A percentile compares a stretch with the other conserved stretches of the same genome.
Evolutionary conservation across 164 flowering plant genomes (phyloP).

Genomic region (Cinnamomum micranthum): DNA sequence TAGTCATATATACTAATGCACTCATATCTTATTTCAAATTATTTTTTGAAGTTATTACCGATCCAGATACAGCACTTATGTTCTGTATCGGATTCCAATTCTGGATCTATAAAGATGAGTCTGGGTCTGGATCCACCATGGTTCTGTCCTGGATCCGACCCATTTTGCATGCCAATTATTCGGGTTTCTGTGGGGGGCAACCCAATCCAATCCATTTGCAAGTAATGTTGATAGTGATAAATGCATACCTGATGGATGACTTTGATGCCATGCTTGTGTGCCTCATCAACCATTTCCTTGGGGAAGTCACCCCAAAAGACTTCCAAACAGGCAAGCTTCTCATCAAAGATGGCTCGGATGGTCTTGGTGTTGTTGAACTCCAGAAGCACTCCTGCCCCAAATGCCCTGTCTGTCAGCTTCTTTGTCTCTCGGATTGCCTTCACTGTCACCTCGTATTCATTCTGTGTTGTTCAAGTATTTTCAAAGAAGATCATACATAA

Average conservation of each 20-base stretch:
- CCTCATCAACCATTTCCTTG: conserved; percentile 36
- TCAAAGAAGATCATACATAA: not conserved
- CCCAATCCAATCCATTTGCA: no score
- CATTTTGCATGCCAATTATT: no score
- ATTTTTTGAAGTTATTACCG: no score
- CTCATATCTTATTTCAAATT: no score
- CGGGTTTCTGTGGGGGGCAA: no score
- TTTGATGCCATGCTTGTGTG: conserved; percentile 31
- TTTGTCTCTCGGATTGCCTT: conserved; percentile 22
- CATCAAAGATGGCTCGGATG: conserved; percentile 26
- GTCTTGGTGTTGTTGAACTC: conserved; percentile 21
- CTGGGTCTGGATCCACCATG: no score
- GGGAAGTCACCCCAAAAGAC: conserved; percentile 33
- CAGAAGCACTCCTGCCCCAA: conserved; percentile 23
- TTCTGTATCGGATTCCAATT: no score
- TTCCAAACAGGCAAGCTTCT: conserved; percentile 24
- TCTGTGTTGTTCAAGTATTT: conserved; percentile 6
- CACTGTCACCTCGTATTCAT: conserved; percentile 24
- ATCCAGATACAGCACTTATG: no score
- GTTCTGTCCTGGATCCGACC: no score
- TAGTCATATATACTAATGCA: no score
- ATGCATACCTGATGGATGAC: conserved; percentile 23
- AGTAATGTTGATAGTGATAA: no score
- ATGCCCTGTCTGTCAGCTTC: conserved; percentile 22
- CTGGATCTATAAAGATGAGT: no score